Percentiles rank a stretch among this genome's conserved stretches.
Conservation (phyloP, 208 protist genomes). For the Trypanosoma avium region DNA sequence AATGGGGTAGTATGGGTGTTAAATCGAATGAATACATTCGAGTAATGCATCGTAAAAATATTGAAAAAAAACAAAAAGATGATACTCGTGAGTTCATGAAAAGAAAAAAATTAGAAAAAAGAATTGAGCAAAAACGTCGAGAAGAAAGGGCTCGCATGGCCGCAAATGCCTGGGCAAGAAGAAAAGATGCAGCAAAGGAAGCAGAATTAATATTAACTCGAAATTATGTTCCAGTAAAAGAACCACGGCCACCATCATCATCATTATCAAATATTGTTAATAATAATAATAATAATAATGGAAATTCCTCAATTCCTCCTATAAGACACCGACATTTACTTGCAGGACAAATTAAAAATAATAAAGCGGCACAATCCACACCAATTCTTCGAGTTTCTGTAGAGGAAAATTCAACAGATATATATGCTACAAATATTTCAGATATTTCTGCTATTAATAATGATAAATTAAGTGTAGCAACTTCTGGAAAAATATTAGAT, state of each 20-base stretch:
- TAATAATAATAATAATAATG: too few species aligned
- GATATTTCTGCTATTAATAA: not conserved
- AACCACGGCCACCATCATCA: not conserved
- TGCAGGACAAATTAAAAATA: not conserved
- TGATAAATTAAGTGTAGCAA: not conserved
- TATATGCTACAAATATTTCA: not conserved
- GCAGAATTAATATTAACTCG: too few species aligned
- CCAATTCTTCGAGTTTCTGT: not conserved
- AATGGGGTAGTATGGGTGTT: conserved; percentile 23
- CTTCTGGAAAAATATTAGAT: not conserved
- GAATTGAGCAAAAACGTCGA: not conserved
- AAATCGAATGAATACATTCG: conserved; percentile 20
- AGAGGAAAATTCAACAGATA: not conserved
- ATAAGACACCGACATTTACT: not conserved
- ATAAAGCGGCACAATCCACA: too few species aligned
- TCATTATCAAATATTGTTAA: too few species aligned
- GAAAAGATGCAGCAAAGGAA: conserved; percentile 1
- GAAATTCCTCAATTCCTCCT: too few species aligned
- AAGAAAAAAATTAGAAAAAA: not conserved
- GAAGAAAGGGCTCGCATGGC: conserved; percentile 3
- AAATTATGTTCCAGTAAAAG: too few species aligned
- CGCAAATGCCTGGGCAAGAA: conserved; percentile 3
- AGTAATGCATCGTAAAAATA: conserved; percentile 1
- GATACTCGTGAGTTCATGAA: not conserved
- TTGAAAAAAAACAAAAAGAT: conserved; percentile 22